A percentile compares a stretch with the other conserved stretches of the same genome.
These are phyloP conservation scores for Zychaea mexicana DNA, from an alignment of 371 early-diverging fungal genomes.

Conservation along the genomic window DNA sequence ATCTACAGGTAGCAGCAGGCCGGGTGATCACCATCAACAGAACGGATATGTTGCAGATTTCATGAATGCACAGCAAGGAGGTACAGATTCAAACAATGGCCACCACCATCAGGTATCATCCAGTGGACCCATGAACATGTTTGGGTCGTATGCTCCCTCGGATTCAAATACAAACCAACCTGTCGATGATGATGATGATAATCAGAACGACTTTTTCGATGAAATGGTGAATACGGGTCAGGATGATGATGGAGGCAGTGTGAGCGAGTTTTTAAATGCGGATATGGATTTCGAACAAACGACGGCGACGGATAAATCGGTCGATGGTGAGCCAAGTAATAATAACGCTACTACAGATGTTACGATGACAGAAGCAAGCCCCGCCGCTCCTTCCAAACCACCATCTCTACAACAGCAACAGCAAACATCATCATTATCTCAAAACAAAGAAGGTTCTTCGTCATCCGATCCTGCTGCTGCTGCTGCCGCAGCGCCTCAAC, in stretches of 20 bases:
- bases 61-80: neutral
- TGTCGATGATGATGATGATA: slow-evolving; percentile 18
- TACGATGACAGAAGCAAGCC: neutral
- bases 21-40: neutral
- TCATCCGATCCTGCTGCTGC: too few relatives aligned
- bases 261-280: slow-evolving; percentile 39
- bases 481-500: too few relatives aligned
- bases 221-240: slow-evolving; percentile 48
- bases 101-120: slow-evolving; percentile 8
- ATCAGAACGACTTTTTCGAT: slow-evolving; percentile 40
- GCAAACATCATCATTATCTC: too few relatives aligned
- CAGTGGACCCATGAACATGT: slow-evolving; percentile 27
- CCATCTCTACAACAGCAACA: neutral
- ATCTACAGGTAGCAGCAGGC: neutral
- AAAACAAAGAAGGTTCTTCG: too few relatives aligned
- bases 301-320: neutral
- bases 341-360: neutral
- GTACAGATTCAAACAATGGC: neutral
- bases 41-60: neutral
- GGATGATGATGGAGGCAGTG: slow-evolving; percentile 39
- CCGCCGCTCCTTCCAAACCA: neutral
- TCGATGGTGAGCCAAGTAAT: neutral
- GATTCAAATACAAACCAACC: slow-evolving; percentile 10
- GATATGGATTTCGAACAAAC: slow-evolving; percentile 31
- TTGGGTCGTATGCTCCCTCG: neutral